Percentiles rank a stretch among this genome's conserved stretches.
Evolutionary conservation across 805 yeast genomes (phyloP).

Genomic region (Priceomyces haplophilus): DNA sequence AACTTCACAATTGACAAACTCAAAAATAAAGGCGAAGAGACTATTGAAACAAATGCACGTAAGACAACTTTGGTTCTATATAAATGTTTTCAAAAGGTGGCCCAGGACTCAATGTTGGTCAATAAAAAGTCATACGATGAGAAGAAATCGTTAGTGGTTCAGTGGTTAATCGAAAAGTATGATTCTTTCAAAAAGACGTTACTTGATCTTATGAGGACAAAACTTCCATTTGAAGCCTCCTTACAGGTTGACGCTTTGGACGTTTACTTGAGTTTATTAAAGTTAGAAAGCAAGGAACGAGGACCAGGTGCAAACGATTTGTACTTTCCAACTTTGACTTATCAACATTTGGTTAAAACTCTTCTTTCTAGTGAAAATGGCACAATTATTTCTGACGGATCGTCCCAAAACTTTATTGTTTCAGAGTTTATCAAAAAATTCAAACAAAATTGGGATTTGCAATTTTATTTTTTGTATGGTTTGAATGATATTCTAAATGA

Average conservation of each 20-base stretch:
- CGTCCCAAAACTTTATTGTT: slow-evolving; percentile 46
- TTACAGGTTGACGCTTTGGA: slow-evolving; percentile 56
- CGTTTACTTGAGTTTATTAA: slow-evolving; percentile 51
- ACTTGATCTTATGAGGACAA: slow-evolving; percentile 37
- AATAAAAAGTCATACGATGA: slow-evolving; percentile 36
- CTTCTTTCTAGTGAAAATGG: slow-evolving; percentile 31
- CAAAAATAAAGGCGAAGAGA: slow-evolving; percentile 15
- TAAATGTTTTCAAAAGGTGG: slow-evolving; percentile 48
- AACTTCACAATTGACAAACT: slow-evolving; percentile 19
- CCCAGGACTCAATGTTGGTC: slow-evolving; percentile 40
- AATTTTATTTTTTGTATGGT: slow-evolving; percentile 65
- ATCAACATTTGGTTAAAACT: slow-evolving; percentile 38
- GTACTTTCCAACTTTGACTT: slow-evolving; percentile 60
- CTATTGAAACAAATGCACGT: slow-evolving; percentile 35
- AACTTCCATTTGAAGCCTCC: slow-evolving; percentile 44
- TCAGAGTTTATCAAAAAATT: slow-evolving; percentile 58
- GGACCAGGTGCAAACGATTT: slow-evolving; percentile 51
- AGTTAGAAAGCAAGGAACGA: slow-evolving; percentile 52
- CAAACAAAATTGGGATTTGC: slow-evolving; percentile 67
- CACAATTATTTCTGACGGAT: slow-evolving; percentile 43
- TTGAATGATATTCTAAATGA: slow-evolving; percentile 26
- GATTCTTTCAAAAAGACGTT: slow-evolving; percentile 48
- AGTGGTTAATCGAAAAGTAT: slow-evolving; percentile 64
- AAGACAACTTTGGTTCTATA: slow-evolving; percentile 40
- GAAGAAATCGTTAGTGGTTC: slow-evolving; percentile 47